Evolutionary conservation across 2,329 filamentous ascomycete genomes (phyloP), one percentile per base, ranked within the genome.

Genomic region (Aureobasidium subglaciale): DNA sequence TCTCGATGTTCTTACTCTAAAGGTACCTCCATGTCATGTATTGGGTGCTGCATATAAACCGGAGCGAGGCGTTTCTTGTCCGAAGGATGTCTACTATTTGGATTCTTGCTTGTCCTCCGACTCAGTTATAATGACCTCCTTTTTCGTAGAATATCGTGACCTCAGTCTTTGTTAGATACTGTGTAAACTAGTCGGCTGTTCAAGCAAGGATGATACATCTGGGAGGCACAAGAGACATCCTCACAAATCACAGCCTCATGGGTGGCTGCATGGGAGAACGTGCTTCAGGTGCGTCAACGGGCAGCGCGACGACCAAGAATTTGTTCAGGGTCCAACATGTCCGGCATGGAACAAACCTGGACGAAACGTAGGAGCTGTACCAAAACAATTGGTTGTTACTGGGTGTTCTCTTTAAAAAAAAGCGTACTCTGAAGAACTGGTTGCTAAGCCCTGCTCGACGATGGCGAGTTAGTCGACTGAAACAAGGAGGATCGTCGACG

Each of bases 21-120:
- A 52, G 48, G 41, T 52, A 52, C 48, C 46, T 40, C 46, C 20
- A 22, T 35, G n/a, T 25, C 16, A 40, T 41, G 48, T 52, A 52
- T 27, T 41, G 35, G 48, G 30, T 30, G 46, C 34, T 50, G 48
- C 48, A 48, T 48, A 41, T 52, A 40, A 29, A 52, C 4, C 16
- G 35, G 35, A 52, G 48, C 35, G 35, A 32, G 48, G 48, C 35
- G 48, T 41, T 50, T 35, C n/a, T 50, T 50, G 15, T 48, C n/a
- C 10, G 9, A 16, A 24, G 37, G 9, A 16, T 15, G 11, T 24
- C 37, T n/a, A 40, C 37, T 41, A 41, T 24, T 27, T 15, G 22
- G 20, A 15, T 32, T 20, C 10, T 11, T 32, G 27, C 3, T 20
- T 10, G 15, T 10, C n/a, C n/a, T n/a, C n/a, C n/a, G n/a, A 13